phyloP scores from a whole-genome alignment of 208 protist species.

The Phytomonas francai region DNA sequence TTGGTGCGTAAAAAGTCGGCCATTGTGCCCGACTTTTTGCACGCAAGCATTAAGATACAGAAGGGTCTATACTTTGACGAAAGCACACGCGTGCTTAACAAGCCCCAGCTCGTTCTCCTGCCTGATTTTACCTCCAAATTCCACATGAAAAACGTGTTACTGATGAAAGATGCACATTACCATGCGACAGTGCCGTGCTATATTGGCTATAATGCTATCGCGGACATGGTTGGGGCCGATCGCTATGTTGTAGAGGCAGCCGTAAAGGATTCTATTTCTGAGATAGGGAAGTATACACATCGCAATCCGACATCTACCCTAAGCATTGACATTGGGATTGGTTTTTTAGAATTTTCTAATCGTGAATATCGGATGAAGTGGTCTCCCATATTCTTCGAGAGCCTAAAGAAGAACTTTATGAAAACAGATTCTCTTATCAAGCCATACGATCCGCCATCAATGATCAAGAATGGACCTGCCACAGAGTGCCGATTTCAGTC shows the following conservation, averaged over 20 bases:
- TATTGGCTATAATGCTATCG: slow-evolving; percentile 41
- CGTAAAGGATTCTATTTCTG: slow-evolving; percentile 66
- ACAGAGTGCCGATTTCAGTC: slow-evolving; percentile 50
- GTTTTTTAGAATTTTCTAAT: slow-evolving; percentile 54
- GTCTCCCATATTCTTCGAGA: slow-evolving; percentile 36
- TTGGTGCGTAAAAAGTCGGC: slow-evolving; percentile 54
- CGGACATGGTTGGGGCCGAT: slow-evolving; percentile 31
- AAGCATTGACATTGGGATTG: slow-evolving; percentile 69
- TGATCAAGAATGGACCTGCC: slow-evolving; percentile 40
- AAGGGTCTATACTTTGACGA: slow-evolving; percentile 45
- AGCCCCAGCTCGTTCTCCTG: slow-evolving; percentile 75
- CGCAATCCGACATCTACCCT: slow-evolving; percentile 47
- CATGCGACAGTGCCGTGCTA: slow-evolving; percentile 49
- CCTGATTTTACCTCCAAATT: slow-evolving; percentile 83
- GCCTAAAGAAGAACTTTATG: slow-evolving; percentile 27
- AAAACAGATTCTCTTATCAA: slow-evolving; percentile 28
- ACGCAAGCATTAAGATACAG: slow-evolving; percentile 75
- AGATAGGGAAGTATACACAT: slow-evolving; percentile 80
- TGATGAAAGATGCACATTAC: slow-evolving; percentile 71
- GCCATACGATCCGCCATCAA: slow-evolving; percentile 51
- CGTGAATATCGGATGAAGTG: slow-evolving; percentile 77
- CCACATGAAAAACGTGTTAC: slow-evolving; percentile 65
- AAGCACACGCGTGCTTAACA: slow-evolving; percentile 36
- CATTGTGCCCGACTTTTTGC: slow-evolving; percentile 66
- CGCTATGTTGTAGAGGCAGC: slow-evolving; percentile 67